Conservation (phyloP, 2,329 filamentous ascomycete genomes). For the Fusarium armeniacum region DNA sequence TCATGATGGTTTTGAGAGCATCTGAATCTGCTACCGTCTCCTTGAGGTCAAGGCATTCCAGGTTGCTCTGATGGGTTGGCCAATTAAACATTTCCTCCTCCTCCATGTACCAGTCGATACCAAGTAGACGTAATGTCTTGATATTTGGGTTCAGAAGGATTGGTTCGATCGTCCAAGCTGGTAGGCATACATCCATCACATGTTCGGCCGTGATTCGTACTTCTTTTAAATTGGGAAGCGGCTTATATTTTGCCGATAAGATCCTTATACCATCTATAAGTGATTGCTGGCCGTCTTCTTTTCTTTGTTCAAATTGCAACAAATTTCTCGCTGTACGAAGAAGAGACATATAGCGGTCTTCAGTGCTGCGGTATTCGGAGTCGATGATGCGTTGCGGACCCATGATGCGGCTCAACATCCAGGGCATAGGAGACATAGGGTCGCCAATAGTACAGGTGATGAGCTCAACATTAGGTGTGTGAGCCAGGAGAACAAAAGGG, state of each 20-base stretch:
- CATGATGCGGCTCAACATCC: slow-evolving; percentile 5
- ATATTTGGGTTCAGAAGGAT: background rate
- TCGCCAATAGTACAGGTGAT: background rate
- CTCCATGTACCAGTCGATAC: background rate
- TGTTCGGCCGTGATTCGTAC: background rate
- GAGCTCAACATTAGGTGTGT: slow-evolving; percentile 5
- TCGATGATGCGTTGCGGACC: background rate
- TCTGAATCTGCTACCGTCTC: background rate
- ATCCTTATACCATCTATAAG: fast-evolving
- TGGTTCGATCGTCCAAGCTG: background rate
- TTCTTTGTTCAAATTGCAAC: too few relatives aligned
- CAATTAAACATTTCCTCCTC: background rate
- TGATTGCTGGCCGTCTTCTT: background rate
- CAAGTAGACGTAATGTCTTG: background rate
- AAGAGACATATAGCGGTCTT: too few relatives aligned
- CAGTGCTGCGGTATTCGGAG: fast-evolving
- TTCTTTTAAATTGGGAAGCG: slow-evolving; percentile 13
- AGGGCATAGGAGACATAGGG: fast-evolving
- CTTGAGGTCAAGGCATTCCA: slow-evolving; percentile 2
- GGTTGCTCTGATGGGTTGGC: background rate
- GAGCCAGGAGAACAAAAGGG: background rate
- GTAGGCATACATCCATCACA: fast-evolving
- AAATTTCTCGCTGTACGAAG: too few relatives aligned
- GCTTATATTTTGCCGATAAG: background rate
- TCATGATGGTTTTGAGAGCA: slow-evolving; percentile 1